These are phyloP conservation scores for Otatea glauca DNA, from an alignment of 176 grass and related monocot genomes.

Conservation along the genomic window DNA sequence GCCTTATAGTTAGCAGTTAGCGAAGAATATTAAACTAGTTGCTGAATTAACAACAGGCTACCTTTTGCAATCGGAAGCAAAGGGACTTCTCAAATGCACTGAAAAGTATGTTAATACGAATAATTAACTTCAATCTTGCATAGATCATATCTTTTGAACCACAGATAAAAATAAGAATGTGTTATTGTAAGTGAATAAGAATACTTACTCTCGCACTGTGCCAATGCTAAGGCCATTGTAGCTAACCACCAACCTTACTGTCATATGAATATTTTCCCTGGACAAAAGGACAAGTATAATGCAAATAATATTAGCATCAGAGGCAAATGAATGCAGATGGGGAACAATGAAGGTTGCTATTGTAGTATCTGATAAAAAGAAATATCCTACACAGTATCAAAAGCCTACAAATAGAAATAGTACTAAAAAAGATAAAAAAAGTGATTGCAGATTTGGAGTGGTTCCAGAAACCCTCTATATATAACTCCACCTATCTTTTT, in stretches of 20 bases:
- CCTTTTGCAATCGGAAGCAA: slow-evolving; percentile 74
- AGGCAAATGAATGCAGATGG: slow-evolving; percentile 15
- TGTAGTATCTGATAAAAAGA: neutral
- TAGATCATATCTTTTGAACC: slow-evolving; percentile 7
- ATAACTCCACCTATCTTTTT: neutral
- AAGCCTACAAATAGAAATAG: neutral
- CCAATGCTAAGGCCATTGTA: slow-evolving; percentile 86
- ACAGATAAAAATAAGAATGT: slow-evolving; percentile 16
- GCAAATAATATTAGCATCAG: slow-evolving; percentile 18
- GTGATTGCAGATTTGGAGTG: neutral
- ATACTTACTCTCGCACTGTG: slow-evolving; percentile 80
- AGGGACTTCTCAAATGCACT: slow-evolving; percentile 88
- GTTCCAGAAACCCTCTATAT: neutral
- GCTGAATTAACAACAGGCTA: slow-evolving; percentile 44
- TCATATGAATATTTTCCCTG: slow-evolving; percentile 99
- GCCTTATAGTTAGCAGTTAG: neutral
- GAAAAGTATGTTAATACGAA: slow-evolving; percentile 38
- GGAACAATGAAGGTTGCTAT: neutral
- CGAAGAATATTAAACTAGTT: slow-evolving; percentile 19
- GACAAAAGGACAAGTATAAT: slow-evolving; percentile 35
- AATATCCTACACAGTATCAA: slow-evolving; percentile 21
- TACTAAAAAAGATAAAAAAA: neutral
- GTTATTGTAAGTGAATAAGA: slow-evolving; percentile 4
- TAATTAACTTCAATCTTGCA: slow-evolving; percentile 29
- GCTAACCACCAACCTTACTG: slow-evolving; percentile 87